These are phyloP conservation scores for Delphinella strobiligena DNA, from an alignment of 2,329 filamentous ascomycete species.

Conservation along the genomic window DNA sequence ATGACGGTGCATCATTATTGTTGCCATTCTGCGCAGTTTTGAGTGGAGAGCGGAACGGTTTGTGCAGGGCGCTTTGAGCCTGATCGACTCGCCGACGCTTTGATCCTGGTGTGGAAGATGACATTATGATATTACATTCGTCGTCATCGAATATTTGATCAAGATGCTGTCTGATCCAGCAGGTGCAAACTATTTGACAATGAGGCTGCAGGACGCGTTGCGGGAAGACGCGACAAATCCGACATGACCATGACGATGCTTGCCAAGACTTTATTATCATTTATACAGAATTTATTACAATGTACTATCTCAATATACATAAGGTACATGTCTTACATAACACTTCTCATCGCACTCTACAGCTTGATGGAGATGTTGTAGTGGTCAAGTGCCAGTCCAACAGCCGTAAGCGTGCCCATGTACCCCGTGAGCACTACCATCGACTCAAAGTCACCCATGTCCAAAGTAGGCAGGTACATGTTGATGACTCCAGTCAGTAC, in stretches of 20 bases:
- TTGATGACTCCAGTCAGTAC: constrained; percentile 83
- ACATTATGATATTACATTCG: constrained; percentile 6
- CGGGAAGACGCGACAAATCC: not conserved
- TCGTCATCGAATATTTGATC: not conserved
- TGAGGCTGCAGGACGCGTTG: not conserved
- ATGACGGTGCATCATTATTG: not conserved
- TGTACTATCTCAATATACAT: not conserved
- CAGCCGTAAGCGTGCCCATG: constrained; percentile 50
- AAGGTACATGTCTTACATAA: not conserved
- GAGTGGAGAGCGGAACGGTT: constrained; percentile 62
- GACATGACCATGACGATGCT: not conserved
- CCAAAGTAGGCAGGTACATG: constrained; percentile 69
- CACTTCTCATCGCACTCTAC: constrained; percentile 25
- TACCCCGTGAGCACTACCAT: constrained; percentile 70
- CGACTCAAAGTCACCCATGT: constrained; percentile 50
- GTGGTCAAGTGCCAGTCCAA: constrained; percentile 56
- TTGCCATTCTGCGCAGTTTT: constrained; percentile 29
- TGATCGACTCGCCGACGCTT: constrained; percentile 54
- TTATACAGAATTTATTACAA: not conserved
- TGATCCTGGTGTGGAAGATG: constrained; percentile 4
- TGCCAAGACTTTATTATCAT: not conserved
- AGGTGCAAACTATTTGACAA: not conserved
- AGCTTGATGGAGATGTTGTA: constrained; percentile 61
- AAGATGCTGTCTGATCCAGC: not conserved
- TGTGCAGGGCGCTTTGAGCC: constrained; percentile 47